A percentile compares a stretch with the other conserved stretches of the same genome.
These are phyloP conservation scores for Lipomyces mesembrius DNA, from an alignment of 805 yeast genomes.

Conservation along the genomic window DNA sequence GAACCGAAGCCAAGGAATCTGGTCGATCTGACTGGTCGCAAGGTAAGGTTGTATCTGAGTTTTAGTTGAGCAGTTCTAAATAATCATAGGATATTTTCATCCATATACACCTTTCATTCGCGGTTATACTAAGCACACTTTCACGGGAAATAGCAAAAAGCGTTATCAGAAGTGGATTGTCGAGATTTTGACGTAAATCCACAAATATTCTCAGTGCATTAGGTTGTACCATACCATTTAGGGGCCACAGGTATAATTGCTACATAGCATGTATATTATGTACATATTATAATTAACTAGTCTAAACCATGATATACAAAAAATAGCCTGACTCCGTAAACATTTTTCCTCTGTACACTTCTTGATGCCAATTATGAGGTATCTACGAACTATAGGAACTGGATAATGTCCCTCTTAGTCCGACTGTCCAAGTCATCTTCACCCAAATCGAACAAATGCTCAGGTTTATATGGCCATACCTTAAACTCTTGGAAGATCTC, in stretches of 20 bases:
- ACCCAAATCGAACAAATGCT: conserved; percentile 50
- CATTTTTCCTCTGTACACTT: not conserved
- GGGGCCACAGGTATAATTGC: too few relatives aligned
- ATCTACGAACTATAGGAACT: not conserved
- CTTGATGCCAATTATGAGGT: not conserved
- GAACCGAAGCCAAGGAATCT: conserved; percentile 15
- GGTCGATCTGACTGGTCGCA: conserved; percentile 16
- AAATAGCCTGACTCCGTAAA: not conserved
- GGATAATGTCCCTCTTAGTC: conserved; percentile 1
- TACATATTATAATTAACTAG: not conserved
- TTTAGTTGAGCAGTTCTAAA: not conserved
- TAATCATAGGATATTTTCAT: conserved; percentile 14
- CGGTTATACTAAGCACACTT: conserved; percentile 7
- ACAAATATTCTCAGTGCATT: not conserved
- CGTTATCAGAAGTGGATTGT: conserved; percentile 5
- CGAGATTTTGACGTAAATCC: not conserved
- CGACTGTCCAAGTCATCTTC: conserved; percentile 42
- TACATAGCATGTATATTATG: not conserved
- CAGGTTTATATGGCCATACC: conserved; percentile 89
- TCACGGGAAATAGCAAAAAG: conserved; percentile 8
- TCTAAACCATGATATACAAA: not conserved
- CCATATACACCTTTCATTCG: conserved; percentile 15
- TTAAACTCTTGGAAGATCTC: conserved; percentile 58
- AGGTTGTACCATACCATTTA: too few relatives aligned
- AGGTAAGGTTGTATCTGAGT: not conserved